Evolutionary conservation across 116 monocot species (phyloP).

Genomic region (Phalaenopsis hybrid): DNA sequence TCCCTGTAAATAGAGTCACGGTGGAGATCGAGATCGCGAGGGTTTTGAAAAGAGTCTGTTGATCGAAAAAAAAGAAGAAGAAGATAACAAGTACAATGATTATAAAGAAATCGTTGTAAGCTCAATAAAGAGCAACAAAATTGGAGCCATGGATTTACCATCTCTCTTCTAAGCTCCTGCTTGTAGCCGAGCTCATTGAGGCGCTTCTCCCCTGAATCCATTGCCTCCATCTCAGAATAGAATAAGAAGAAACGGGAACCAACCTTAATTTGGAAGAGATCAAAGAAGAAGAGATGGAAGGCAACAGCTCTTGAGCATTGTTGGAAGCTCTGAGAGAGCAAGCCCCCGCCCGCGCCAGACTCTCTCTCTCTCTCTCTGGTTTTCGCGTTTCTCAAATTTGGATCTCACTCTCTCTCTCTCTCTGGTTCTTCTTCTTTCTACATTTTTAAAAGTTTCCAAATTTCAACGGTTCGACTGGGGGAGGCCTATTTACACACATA

Average conservation of each 20-base stretch:
- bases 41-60: slow-evolving; percentile 41
- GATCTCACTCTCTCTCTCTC: too few species aligned
- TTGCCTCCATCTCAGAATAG: slow-evolving; percentile 3
- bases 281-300: too few species aligned
- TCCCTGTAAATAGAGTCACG: slow-evolving; percentile 76
- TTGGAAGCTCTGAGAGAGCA: too few species aligned
- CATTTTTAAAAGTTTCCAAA: too few species aligned
- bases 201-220: slow-evolving; percentile 73
- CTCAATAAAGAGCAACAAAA: background rate
- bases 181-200: slow-evolving; percentile 94
- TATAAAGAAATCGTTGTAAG: background rate
- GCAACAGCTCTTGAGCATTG: too few species aligned
- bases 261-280: background rate
- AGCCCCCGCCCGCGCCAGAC: too few species aligned
- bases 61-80: background rate
- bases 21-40: slow-evolving; percentile 70
- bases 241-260: background rate
- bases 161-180: slow-evolving; percentile 80
- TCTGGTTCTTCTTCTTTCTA: too few species aligned
- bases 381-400: too few species aligned
- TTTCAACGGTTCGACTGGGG: too few species aligned
- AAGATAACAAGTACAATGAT: background rate
- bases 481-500: too few species aligned
- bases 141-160: slow-evolving; percentile 27
- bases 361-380: too few species aligned